Conservation (phyloP, 768 basidiomycete species). For the Psilocybe cyanescens region DNA sequence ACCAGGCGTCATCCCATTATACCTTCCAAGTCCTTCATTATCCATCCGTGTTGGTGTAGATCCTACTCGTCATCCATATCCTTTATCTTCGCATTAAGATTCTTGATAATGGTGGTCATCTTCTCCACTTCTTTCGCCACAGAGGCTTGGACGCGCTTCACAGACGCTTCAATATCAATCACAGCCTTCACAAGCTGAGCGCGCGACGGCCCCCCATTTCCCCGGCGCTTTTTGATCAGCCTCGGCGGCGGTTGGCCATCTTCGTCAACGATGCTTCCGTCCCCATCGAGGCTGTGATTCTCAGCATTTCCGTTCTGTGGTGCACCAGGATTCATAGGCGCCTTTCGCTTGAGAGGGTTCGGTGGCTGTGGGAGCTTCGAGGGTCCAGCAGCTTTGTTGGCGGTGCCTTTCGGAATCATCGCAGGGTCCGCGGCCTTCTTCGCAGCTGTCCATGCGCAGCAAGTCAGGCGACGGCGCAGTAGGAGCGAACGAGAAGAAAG, state of each 20-base stretch:
- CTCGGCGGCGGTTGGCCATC: slow-evolving; percentile 32
- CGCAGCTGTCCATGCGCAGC: slow-evolving; percentile 19
- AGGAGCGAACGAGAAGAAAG: slow-evolving; percentile 6
- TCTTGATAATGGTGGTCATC: slow-evolving; percentile 33
- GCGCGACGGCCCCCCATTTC: slow-evolving; percentile 28
- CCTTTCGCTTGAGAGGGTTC: slow-evolving; percentile 31
- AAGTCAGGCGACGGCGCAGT: slow-evolving; percentile 9
- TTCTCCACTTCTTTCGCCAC: slow-evolving; percentile 39
- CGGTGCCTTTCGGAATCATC: slow-evolving; percentile 20
- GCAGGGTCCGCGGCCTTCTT: slow-evolving; percentile 25
- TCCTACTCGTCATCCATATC: slow-evolving; percentile 36
- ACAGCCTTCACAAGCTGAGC: slow-evolving; percentile 36
- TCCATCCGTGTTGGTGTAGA: not conserved
- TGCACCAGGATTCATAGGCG: slow-evolving; percentile 21
- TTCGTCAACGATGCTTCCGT: slow-evolving; percentile 39
- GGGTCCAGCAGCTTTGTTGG: slow-evolving; percentile 13
- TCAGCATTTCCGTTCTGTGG: slow-evolving; percentile 27
- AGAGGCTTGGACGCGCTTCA: slow-evolving; percentile 36
- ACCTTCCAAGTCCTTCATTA: not conserved
- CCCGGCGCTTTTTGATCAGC: slow-evolving; percentile 37
- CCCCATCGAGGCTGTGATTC: slow-evolving; percentile 27
- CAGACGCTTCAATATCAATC: slow-evolving; percentile 36
- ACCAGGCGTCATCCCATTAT: slow-evolving; percentile 12
- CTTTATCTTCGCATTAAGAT: slow-evolving; percentile 34
- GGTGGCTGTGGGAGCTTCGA: slow-evolving; percentile 1